Base-by-base conservation (phyloP, 148 eudicot genomes). In the Euryodendron excelsum region DNA sequence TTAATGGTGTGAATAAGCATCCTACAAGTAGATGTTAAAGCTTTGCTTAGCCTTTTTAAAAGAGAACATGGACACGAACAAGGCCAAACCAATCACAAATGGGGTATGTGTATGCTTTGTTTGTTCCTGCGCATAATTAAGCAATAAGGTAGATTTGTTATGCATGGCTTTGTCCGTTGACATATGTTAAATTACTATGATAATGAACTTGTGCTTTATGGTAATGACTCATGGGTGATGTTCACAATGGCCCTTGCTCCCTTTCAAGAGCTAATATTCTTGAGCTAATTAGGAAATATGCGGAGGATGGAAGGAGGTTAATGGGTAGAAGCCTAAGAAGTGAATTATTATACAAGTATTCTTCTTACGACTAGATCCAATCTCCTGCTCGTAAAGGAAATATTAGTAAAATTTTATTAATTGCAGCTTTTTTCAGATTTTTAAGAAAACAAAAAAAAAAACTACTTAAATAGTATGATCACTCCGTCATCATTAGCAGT, bases 21-120 rank as follows among this genome's bases (percentile, higher is more conserved):
- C 73, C 76, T 44, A 71, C 47, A 34, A 64, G 33, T 69, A 63
- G 10, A 34, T 41, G 64, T 17, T 37, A 60, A 55, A 44, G 17
- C 58, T 20, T 63, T 28, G 20, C n/a, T n/a, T 23, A 8, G 28
- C 36, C 12, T n/a, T 55, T 79, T 27, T 55, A 33, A 67, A 27
- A 78, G 70, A 74, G 80, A 67, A 71, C 78, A 71, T 66, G 74
- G 60, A 69, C 50, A 79, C 61, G 47, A 58, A 73, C 56, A 59
- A 81, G 62, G 82, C 84, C 84, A 86, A 86, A 77, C 93, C 93
- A 90, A 90, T 88, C 63, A 85, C 31, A 77, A 50, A 41, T 47
- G 31, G 84, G 73, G 60, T 85, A 65, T 82, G 88, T 88, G 91
- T 80, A 47, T 74, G 76, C n/a, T 77, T 74, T 69, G 82, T 72